Evolutionary conservation across 2,329 filamentous ascomycete species (phyloP).

Genomic region (Calonectria naviculata): DNA sequence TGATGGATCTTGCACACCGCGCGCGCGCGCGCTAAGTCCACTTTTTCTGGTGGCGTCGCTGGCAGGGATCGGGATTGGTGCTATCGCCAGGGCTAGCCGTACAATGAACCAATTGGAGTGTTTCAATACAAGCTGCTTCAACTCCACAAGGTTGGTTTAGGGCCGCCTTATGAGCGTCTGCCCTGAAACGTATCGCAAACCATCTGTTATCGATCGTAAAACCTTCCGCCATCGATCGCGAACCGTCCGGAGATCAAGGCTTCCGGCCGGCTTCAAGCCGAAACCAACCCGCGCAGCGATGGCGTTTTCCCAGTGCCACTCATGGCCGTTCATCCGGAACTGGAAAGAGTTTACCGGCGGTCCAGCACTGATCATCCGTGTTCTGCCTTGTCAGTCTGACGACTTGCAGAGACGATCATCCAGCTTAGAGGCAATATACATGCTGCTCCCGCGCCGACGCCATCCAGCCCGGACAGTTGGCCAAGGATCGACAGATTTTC

Average conservation of each 20-base stretch:
- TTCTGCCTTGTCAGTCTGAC: not conserved
- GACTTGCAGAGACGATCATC: slow-evolving; percentile 5
- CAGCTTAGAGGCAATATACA: slow-evolving; percentile 1
- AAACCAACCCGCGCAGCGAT: not conserved
- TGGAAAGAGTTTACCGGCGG: not conserved
- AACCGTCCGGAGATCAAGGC: slow-evolving; percentile 19
- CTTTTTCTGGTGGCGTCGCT: not conserved
- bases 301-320: not conserved
- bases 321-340: not conserved
- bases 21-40: not conserved
- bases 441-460: not conserved
- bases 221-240: slow-evolving; percentile 20
- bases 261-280: not conserved
- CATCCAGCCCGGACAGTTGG: not conserved
- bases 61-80: not conserved
- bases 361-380: not conserved
- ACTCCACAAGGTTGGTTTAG: slow-evolving; percentile 9
- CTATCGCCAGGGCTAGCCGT: not conserved
- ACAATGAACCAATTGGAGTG: slow-evolving; percentile 2
- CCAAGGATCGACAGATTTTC: not conserved
- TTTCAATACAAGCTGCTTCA: not conserved
- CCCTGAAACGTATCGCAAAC: slow-evolving; percentile 24
- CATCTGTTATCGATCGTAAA: slow-evolving; percentile 25
- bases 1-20: slow-evolving; percentile 5
- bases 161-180: slow-evolving; percentile 14